Evolutionary conservation across 2,329 filamentous ascomycete species (phyloP).

Genomic region (Ophiostoma sp.): DNA sequence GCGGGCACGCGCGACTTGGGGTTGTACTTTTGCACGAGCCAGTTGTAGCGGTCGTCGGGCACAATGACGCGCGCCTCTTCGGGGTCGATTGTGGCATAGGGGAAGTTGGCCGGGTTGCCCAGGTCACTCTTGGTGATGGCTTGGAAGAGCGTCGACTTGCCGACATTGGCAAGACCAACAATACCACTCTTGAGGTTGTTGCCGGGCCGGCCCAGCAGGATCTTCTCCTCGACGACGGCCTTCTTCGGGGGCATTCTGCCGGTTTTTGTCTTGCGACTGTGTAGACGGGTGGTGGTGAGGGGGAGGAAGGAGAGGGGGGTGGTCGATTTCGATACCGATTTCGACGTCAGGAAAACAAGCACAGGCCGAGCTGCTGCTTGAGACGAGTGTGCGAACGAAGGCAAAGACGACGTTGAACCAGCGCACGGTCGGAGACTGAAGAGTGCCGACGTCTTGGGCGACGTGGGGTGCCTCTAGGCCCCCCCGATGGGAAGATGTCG

Average conservation of each 20-base stretch:
- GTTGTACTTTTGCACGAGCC: slow-evolving; percentile 94
- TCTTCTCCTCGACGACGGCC: slow-evolving; percentile 85
- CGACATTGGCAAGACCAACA: slow-evolving; percentile 98
- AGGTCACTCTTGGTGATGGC: slow-evolving; percentile 97
- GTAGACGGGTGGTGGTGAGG: not conserved
- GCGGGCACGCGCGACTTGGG: slow-evolving; percentile 97
- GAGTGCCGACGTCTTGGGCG: slow-evolving; percentile 45
- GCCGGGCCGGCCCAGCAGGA: slow-evolving; percentile 90
- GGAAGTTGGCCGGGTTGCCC: slow-evolving; percentile 99
- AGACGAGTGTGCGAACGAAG: slow-evolving; percentile 50
- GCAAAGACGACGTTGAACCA: slow-evolving; percentile 44
- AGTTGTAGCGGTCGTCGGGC: slow-evolving; percentile 93
- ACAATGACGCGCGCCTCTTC: slow-evolving; percentile 98
- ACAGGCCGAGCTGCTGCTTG: slow-evolving; percentile 13
- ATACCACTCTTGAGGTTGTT: slow-evolving; percentile 99
- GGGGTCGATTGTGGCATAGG: slow-evolving; percentile 97
- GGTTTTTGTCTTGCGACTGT: slow-evolving; percentile 56
- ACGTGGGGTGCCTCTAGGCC: slow-evolving; percentile 24
- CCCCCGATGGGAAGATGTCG: slow-evolving; percentile 29
- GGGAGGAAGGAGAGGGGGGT: not conserved
- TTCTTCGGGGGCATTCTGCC: slow-evolving; percentile 94
- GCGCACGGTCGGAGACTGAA: slow-evolving; percentile 35
- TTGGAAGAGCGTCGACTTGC: slow-evolving; percentile 99
- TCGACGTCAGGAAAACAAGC: not conserved
- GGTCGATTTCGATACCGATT: too few relatives aligned